Evolutionary conservation across 495 filamentous ascomycete genomes (phyloP).

Genomic region (Talaromyces trachyspermus): DNA sequence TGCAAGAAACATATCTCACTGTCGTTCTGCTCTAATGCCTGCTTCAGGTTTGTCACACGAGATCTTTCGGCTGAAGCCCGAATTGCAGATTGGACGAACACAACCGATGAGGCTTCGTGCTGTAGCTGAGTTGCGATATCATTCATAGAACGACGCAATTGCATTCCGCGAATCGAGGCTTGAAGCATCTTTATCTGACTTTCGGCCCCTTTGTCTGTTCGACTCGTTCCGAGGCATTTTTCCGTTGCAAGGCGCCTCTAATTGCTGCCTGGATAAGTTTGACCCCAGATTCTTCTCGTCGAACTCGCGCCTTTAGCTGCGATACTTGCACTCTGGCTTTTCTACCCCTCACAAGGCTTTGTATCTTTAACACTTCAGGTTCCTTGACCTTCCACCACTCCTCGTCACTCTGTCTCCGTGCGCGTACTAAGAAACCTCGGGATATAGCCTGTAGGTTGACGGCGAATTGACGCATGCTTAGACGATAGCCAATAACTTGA

Average conservation of each 20-base stretch:
- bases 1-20: conserved; percentile 29
- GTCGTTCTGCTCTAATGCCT: conserved; percentile 26
- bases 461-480: conserved; percentile 73
- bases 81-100: conserved; percentile 38
- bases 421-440: conserved; percentile 72
- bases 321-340: conserved; percentile 65
- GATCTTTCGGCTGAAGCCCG: conserved; percentile 32
- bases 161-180: conserved; percentile 53
- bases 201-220: conserved; percentile 42
- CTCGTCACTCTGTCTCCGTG: conserved; percentile 51
- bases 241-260: conserved; percentile 50
- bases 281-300: conserved; percentile 49
- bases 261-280: conserved; percentile 54
- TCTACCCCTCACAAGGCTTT: conserved; percentile 72
- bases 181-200: conserved; percentile 56
- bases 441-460: conserved; percentile 68
- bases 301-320: conserved; percentile 53
- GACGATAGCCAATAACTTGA: conserved; percentile 68
- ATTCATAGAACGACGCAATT: conserved; percentile 34
- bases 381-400: conserved; percentile 65
- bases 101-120: conserved; percentile 26
- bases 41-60: conserved; percentile 17
- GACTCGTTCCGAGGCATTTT: conserved; percentile 36
- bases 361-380: conserved; percentile 65
- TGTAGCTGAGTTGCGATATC: conserved; percentile 25